A percentile compares a stretch with the other conserved stretches of the same genome.
These are phyloP conservation scores for Pichia norvegensis DNA, from an alignment of 1,139 yeast genomes.

Conservation along the genomic window DNA sequence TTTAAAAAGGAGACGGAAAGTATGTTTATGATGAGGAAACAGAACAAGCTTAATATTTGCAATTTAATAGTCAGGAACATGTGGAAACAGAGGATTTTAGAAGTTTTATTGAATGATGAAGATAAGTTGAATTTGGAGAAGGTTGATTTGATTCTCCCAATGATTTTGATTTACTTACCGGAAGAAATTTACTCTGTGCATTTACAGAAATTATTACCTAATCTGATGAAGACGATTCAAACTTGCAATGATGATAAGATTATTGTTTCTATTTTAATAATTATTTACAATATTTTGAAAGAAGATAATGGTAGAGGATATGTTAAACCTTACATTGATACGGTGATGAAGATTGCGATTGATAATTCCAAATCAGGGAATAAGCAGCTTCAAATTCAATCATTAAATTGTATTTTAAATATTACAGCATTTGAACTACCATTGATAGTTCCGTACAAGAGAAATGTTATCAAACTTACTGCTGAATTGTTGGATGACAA, in stretches of 20 bases:
- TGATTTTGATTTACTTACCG: conserved; percentile 11
- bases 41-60: conserved; percentile 22
- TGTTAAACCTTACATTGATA: conserved; percentile 11
- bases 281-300: conserved; percentile 9
- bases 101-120: conserved; percentile 4
- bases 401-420: conserved; percentile 50
- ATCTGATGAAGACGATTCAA: conserved; percentile 7
- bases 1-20: conserved; percentile 7
- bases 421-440: conserved; percentile 30
- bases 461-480: conserved; percentile 42
- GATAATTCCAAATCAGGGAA: conserved; percentile 5
- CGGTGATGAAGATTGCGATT: conserved; percentile 11
- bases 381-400: conserved; percentile 41
- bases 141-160: conserved; percentile 9
- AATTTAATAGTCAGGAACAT: conserved; percentile 14
- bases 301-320: conserved; percentile 4
- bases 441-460: conserved; percentile 46
- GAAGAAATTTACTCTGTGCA: conserved; percentile 12
- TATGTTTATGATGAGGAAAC: conserved; percentile 11
- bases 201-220: conserved; percentile 7
- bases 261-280: conserved; percentile 7
- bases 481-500: conserved; percentile 60
- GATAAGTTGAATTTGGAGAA: background rate
- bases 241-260: conserved; percentile 8
- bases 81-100: conserved; percentile 16